These are phyloP conservation scores for Rutstroemia sp. DNA, from an alignment of 2,329 filamentous ascomycete genomes.

Conservation along the genomic window DNA sequence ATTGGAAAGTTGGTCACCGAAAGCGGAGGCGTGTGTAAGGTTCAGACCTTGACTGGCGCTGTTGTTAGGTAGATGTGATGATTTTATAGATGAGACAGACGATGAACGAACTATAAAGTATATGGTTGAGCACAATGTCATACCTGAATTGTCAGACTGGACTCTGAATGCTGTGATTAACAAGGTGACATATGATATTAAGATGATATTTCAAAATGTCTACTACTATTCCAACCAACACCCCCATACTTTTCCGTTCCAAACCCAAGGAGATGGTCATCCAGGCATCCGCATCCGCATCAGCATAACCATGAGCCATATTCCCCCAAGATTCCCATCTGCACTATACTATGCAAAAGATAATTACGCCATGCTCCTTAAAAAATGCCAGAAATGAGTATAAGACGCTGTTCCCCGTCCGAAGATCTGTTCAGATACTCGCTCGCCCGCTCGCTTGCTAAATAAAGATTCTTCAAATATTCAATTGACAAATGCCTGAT, in stretches of 20 bases:
- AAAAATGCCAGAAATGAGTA: neutral
- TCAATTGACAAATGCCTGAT: too few relatives aligned
- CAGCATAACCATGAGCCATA: too few relatives aligned
- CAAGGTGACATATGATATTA: neutral
- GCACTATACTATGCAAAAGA: too few relatives aligned
- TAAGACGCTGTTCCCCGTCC: neutral
- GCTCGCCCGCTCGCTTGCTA: neutral
- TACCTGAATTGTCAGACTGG: neutral
- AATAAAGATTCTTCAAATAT: neutral
- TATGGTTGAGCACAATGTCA: neutral
- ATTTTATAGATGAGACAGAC: neutral
- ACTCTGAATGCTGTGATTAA: too few relatives aligned
- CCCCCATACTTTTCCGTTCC: neutral
- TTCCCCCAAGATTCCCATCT: too few relatives aligned
- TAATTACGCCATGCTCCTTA: neutral
- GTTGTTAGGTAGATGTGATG: constrained; percentile 60
- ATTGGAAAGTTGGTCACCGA: constrained; percentile 65
- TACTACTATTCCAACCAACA: neutral
- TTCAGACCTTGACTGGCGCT: constrained; percentile 72
- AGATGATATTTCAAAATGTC: neutral
- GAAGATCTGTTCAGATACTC: neutral
- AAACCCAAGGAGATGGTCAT: neutral
- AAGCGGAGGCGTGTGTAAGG: constrained; percentile 72
- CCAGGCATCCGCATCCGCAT: too few relatives aligned
- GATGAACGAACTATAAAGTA: neutral